phyloP scores from a whole-genome alignment of 805 yeast genomes.

The Wickerhamiella occidentalis region DNA sequence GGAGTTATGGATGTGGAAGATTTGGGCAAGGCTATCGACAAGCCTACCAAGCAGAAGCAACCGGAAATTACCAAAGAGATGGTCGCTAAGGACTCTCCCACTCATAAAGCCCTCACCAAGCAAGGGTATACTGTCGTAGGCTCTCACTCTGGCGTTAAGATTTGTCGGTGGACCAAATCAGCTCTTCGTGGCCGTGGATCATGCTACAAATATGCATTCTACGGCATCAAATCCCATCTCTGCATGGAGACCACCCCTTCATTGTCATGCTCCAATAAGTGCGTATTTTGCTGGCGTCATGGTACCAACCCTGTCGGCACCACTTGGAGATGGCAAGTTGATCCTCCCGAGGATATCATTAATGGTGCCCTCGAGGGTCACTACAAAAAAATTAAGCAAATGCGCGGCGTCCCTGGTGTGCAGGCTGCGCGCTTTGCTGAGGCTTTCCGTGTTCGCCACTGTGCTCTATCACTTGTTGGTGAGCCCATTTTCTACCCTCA shows the following conservation, averaged over 20 bases:
- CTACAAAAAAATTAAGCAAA: conserved; percentile 80
- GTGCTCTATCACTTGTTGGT: conserved; percentile 87
- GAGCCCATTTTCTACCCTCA: conserved; percentile 92
- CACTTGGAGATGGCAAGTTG: conserved; percentile 93
- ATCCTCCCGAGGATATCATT: conserved; percentile 70
- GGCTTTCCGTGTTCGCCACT: conserved; percentile 78
- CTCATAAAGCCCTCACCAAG: conserved; percentile 74
- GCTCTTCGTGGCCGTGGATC: conserved; percentile 91
- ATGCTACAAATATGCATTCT: conserved; percentile 84
- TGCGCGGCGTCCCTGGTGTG: conserved; percentile 93
- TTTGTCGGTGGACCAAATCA: conserved; percentile 92
- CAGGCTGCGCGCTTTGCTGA: conserved; percentile 81
- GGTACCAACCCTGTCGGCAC: conserved; percentile 96
- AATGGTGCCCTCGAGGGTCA: conserved; percentile 84
- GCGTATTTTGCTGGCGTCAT: conserved; percentile 96
- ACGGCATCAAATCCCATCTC: conserved; percentile 79
- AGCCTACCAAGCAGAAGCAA: not conserved
- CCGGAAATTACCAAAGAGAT: conserved; percentile 46
- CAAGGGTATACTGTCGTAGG: conserved; percentile 93
- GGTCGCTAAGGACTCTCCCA: conserved; percentile 85
- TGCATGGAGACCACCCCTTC: conserved; percentile 97
- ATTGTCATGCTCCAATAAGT: conserved; percentile 83
- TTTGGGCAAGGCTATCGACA: conserved; percentile 48
- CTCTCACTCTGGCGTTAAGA: conserved; percentile 87
- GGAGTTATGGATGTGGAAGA: conserved; percentile 70